Evolutionary conservation across 768 basidiomycete species (phyloP), one percentile per base, ranked within the genome.

Genomic region (Suillus lakei): DNA sequence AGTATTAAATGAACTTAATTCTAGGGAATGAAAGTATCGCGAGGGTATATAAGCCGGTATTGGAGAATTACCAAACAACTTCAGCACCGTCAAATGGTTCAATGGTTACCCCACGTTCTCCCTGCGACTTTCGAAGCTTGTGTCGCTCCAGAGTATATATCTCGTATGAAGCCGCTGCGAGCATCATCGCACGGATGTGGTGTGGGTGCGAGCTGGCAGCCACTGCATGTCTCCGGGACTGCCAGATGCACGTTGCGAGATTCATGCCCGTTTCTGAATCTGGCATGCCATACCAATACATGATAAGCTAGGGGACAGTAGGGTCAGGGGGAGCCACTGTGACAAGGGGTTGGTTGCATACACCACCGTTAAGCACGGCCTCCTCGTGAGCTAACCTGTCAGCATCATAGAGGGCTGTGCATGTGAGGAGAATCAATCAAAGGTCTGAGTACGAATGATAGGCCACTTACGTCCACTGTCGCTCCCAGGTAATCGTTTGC

Each of bases 201-300:
- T 91, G 84, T 16, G 93, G 94, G 7, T 89, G 85, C 0, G 88
- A 86, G 69, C 88, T 94, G 0, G 96, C 96, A 4, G 88, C 88
- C 32, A 89, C 79, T 5, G 96, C 97, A 66, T 95, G 91, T 69
- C 85, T 85, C 7, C 96, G 88, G 48, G 91, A 93, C 78, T 92
- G 90, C 96, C 97, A 99, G 48, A 99, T 91, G 79, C 96, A 98
- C 21, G 96, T 98, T 9, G 96, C 95, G 62, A 98, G 86, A 76
- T 98, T 98, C 78, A 92, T 82, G 2, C 95, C 89, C 0, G 92
- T 91, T 43, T 82, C 74, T 58, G 84, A 84, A 69, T 93, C 80
- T 1, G 96, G 96, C 36, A 90, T 84, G 12, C 96, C 96, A 70
- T 95, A 96, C 96, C 97, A 98, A 76, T 98, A 98, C 74, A 96